phyloP scores from a whole-genome alignment of 441 rosid species.

The Omphalea diandra region DNA sequence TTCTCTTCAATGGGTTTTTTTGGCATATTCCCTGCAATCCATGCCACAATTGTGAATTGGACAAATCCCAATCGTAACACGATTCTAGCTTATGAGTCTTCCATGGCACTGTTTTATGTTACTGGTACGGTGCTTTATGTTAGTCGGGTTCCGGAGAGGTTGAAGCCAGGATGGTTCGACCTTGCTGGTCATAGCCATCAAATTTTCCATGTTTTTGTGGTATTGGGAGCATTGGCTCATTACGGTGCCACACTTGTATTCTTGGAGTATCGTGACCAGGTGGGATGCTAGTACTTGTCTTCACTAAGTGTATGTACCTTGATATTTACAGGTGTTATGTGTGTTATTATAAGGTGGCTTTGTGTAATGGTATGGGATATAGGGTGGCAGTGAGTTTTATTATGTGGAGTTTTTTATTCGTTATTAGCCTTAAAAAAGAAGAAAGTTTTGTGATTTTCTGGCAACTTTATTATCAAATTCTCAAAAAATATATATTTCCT shows the following conservation, averaged over 20 bases:
- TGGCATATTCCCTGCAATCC: conserved; percentile 67
- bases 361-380: not conserved
- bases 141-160: conserved; percentile 66
- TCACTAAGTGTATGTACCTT: too few species aligned
- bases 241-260: conserved; percentile 71
- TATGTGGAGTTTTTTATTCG: not conserved
- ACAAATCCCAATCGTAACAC: conserved; percentile 54
- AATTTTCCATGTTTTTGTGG: conserved; percentile 74
- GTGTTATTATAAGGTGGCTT: not conserved
- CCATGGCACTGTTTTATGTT: conserved; percentile 74
- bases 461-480: not conserved
- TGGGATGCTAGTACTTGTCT: too few species aligned
- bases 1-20: conserved; percentile 76
- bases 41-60: conserved; percentile 66
- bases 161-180: conserved; percentile 80
- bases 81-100: conserved; percentile 57
- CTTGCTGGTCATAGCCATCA: conserved; percentile 82
- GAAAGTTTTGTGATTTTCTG: too few species aligned
- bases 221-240: conserved; percentile 83
- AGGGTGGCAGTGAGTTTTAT: too few species aligned
- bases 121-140: conserved; percentile 71
- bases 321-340: too few species aligned
- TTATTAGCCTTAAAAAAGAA: too few species aligned
- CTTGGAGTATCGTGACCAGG: conserved; percentile 65
- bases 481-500: too few species aligned